Evolutionary conservation across 1,284 basidiomycete species (phyloP), one percentile per base, ranked within the genome.

Genomic region (Cronartium quercuum): DNA sequence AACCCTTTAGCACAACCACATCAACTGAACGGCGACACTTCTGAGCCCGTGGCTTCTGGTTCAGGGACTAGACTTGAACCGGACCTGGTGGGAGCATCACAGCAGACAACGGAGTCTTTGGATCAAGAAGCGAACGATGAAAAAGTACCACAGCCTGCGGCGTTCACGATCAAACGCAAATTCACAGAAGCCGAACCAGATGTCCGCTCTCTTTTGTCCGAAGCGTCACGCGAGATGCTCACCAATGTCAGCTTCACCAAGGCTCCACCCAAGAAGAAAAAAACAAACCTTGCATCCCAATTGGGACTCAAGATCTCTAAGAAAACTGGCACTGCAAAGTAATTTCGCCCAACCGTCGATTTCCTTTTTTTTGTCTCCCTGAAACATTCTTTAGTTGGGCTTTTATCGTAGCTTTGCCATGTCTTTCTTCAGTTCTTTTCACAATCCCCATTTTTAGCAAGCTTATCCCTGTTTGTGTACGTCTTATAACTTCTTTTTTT

Each of bases 101-200:
- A 42, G 40, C 38, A 18, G 10, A 29, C 62, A 58, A 24, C 1
- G 7, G 62, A 42, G 21, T n/a, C 63, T 51, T 29, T 29, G 38
- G 6, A 13, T n/a, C 63, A 80, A 90, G 90, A 3, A 76, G 76
- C 1, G 78, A 78, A 5, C 88, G 87, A 24, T 86, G 86, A 21
- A 79, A 84, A 12, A 90, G 91, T 78, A 90, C 90, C 3, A 85
- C 88, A 12, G 81, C 91, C 71, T 85, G 87, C 66, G 24, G 65
- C 68, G 15, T 66, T 78, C 6, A 74, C 78, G 21, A 76, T 81
- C 73, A 81, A 81, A 76, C 78, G 80, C 4, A 81, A 81, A 69
- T 77, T 80, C 41, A 80, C 78, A 38, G 77, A 78, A 40, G 78
- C 80, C 29, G 80, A 81, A 76, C 80, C 80, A 21, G 79, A 78